Conservation (phyloP, 192 early-diverging fungal species). For the Coemansia sp. region DNA sequence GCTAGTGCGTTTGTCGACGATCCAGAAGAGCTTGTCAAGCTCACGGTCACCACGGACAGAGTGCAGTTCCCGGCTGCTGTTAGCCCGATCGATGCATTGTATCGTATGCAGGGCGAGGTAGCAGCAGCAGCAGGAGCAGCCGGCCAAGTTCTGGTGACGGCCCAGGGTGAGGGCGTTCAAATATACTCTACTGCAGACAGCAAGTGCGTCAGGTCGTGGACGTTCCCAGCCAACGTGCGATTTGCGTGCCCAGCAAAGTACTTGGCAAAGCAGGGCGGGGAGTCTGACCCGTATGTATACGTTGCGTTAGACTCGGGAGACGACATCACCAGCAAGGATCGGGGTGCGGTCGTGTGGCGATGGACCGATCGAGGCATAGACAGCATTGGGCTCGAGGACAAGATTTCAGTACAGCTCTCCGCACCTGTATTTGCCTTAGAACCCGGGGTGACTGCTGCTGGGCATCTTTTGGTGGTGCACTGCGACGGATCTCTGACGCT, state of each 20-base stretch:
- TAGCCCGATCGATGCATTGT: constrained; percentile 37
- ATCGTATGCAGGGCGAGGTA: background rate
- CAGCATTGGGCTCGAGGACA: constrained; percentile 48
- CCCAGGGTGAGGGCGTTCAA: constrained; percentile 46
- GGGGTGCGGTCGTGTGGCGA: constrained; percentile 37
- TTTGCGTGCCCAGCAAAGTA: constrained; percentile 53
- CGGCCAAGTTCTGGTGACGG: constrained; percentile 36
- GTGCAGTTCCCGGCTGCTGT: constrained; percentile 42
- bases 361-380: constrained; percentile 48
- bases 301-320: constrained; percentile 29
- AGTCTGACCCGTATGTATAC: constrained; percentile 30
- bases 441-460: constrained; percentile 25
- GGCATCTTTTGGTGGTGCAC: constrained; percentile 37
- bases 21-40: constrained; percentile 44
- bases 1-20: constrained; percentile 37
- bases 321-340: constrained; percentile 5
- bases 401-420: constrained; percentile 11
- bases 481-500: constrained; percentile 33
- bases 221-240: constrained; percentile 43
- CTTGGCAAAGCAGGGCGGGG: constrained; percentile 8
- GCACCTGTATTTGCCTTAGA: constrained; percentile 33
- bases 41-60: constrained; percentile 29
- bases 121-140: background rate
- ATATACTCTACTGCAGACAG: constrained; percentile 45
- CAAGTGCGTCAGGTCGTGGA: constrained; percentile 52